phyloP scores from a whole-genome alignment of 257 asterid species.

The Solanum okadae region DNA sequence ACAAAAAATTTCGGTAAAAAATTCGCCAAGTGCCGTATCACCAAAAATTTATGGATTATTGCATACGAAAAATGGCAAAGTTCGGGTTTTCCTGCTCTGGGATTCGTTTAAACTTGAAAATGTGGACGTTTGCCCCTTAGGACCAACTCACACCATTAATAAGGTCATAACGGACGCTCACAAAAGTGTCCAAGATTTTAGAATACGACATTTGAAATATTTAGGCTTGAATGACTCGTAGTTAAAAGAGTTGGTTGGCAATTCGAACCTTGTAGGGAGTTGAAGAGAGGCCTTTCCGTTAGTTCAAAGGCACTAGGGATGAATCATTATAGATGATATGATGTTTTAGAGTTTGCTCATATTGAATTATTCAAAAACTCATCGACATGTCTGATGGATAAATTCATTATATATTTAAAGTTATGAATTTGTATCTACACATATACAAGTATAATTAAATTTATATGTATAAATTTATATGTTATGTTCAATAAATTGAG shows the following conservation, averaged over 20 bases:
- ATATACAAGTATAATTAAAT: not conserved
- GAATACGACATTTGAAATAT: not conserved
- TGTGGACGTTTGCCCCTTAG: too few relatives aligned
- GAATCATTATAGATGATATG: not conserved
- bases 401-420: not conserved
- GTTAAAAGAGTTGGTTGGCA: not conserved
- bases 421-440: not conserved
- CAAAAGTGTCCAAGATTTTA: not conserved
- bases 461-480: not conserved
- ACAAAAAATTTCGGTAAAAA: too few relatives aligned
- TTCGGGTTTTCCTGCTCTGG: fast-evolving
- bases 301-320: not conserved
- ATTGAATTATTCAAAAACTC: not conserved
- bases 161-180: too few relatives aligned
- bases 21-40: too few relatives aligned
- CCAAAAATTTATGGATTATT: too few relatives aligned
- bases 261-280: not conserved
- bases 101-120: too few relatives aligned
- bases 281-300: not conserved
- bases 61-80: too few relatives aligned
- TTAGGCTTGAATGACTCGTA: not conserved
- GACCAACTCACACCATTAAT: too few relatives aligned
- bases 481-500: not conserved
- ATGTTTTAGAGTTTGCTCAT: not conserved
- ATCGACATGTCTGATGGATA: not conserved